Percentiles rank a stretch among this genome's conserved stretches.
These are phyloP conservation scores for Apiospora saccharicola DNA, from an alignment of 2,329 filamentous ascomycete genomes.

Conservation along the genomic window DNA sequence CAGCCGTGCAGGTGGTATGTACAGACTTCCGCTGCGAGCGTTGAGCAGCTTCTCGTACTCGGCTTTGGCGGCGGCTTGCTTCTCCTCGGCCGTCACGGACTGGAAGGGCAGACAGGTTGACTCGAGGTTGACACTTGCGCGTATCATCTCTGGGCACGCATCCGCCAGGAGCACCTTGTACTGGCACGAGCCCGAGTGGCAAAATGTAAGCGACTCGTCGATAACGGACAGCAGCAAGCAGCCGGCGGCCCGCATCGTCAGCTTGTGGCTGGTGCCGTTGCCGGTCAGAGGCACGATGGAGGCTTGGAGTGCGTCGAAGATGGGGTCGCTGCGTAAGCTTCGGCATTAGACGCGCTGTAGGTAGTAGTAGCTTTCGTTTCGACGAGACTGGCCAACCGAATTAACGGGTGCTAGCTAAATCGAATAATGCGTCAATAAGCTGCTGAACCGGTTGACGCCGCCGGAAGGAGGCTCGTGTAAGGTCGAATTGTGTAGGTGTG, in stretches of 20 bases:
- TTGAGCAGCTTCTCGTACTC: constrained; percentile 92
- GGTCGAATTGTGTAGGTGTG: no score
- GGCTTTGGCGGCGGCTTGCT: constrained; percentile 86
- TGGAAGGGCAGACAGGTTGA: constrained; percentile 25
- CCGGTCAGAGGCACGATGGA: constrained; percentile 24
- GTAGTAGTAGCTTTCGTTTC: no score
- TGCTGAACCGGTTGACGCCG: no score
- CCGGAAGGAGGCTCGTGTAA: no score
- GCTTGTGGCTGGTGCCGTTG: constrained; percentile 25
- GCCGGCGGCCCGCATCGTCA: constrained; percentile 26
- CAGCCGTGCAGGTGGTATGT: constrained; percentile 91
- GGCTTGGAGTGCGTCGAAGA: constrained; percentile 27
- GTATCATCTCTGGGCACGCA: constrained; percentile 24
- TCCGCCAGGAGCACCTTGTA: constrained; percentile 24
- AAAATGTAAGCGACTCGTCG: constrained; percentile 22
- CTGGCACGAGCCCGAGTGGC: constrained; percentile 24
- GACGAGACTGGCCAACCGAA: no score
- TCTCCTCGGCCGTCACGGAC: constrained; percentile 73
- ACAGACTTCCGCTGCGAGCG: constrained; percentile 94
- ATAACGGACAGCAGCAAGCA: constrained; percentile 23
- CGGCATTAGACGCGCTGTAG: no score
- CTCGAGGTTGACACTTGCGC: constrained; percentile 26
- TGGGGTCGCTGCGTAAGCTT: constrained; percentile 22
- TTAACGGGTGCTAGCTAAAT: no score
- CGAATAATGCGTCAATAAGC: no score